Evolutionary conservation across 208 protist genomes (phyloP), one percentile per base, ranked within the genome.

Genomic region (Leishmania lainsoni): DNA sequence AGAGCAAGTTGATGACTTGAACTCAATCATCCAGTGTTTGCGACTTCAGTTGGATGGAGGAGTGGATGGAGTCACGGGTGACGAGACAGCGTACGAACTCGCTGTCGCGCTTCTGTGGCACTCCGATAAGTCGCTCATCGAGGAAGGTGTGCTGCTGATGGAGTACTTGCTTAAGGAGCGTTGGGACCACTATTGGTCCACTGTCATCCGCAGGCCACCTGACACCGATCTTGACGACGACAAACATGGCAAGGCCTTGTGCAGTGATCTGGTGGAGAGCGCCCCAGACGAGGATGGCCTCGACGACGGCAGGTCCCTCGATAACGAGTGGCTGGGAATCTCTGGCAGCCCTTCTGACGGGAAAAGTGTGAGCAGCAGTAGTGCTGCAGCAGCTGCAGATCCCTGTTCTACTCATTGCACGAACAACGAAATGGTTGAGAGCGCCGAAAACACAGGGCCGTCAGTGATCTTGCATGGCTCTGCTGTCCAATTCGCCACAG

Each of bases 141-240:
- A 90, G 69, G 91, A 94, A 80, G 94, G 94, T 68, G 74, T 95
- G 39, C 80, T 84, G 56, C 61, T 97, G 63, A 93, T 97, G 90
- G 88, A 95, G 78, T 88, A 83, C 14, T 73, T 97, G 20, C 78
- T 93, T 49, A 90, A 86, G 70, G 76, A 82, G 39, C 80, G 83
- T 29, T 94, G 92, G 92, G 49, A 87, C 20, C 42, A 81, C n/a
- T 87, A 80, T 45, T 94, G 91, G 90, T 65, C 73, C 1, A 61
- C 79, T 4, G 82, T 87, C 49, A 66, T 83, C 54, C 54, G 61
- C n/a, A 26, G 39, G 2, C 52, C 48, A 20, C 79, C 39, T 56
- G 49, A 52, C 51, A 48, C 16, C 4, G 8, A 20, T 2, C 12
- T 1, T n/a, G 71, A 51, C 45, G 61, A 75, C 6, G 68, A 49